A percentile compares a stretch with the other conserved stretches of the same genome.
These are phyloP conservation scores for Fusarium guadeloupense DNA, from an alignment of 2,329 filamentous ascomycete species.

Conservation along the genomic window DNA sequence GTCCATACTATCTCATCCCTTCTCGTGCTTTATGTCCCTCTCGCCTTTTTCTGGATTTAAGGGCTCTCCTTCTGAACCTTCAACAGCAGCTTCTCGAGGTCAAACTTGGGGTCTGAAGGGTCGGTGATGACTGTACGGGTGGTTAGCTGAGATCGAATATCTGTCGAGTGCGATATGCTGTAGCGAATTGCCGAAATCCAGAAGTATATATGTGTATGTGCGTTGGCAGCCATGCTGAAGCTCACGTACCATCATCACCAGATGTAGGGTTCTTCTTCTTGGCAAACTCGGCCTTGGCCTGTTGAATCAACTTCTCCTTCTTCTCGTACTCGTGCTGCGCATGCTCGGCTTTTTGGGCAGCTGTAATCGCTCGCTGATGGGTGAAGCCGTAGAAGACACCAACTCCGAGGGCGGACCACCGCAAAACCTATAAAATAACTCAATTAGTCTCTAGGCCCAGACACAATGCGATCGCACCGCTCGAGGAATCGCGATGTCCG, in stretches of 20 bases:
- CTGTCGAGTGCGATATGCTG: slow-evolving; percentile 10
- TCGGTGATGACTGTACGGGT: slow-evolving; percentile 58
- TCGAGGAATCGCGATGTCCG: slow-evolving; percentile 22
- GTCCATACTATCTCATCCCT: slow-evolving; percentile 44
- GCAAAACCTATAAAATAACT: slow-evolving; percentile 77
- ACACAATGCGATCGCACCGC: slow-evolving; percentile 22
- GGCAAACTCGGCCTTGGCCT: slow-evolving; percentile 90
- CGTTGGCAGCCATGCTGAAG: slow-evolving; percentile 5
- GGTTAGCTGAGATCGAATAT: slow-evolving; percentile 33
- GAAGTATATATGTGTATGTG: too few relatives aligned
- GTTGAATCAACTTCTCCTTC: slow-evolving; percentile 89
- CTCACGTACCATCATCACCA: slow-evolving; percentile 47
- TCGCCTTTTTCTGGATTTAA: slow-evolving; percentile 47
- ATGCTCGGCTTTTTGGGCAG: slow-evolving; percentile 74
- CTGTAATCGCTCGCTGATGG: slow-evolving; percentile 85
- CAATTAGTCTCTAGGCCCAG: slow-evolving; percentile 43
- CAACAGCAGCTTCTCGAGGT: slow-evolving; percentile 85
- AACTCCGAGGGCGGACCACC: slow-evolving; percentile 91
- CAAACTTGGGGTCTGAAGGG: slow-evolving; percentile 87
- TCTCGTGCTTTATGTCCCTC: slow-evolving; percentile 35
- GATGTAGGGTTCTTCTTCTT: slow-evolving; percentile 72
- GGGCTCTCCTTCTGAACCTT: slow-evolving; percentile 65
- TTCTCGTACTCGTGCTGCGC: slow-evolving; percentile 86
- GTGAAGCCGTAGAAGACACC: slow-evolving; percentile 96
- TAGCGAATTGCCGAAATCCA: slow-evolving; percentile 16